Evolutionary conservation across 2,329 filamentous ascomycete species (phyloP).

Genomic region (Penicillium crustosum): DNA sequence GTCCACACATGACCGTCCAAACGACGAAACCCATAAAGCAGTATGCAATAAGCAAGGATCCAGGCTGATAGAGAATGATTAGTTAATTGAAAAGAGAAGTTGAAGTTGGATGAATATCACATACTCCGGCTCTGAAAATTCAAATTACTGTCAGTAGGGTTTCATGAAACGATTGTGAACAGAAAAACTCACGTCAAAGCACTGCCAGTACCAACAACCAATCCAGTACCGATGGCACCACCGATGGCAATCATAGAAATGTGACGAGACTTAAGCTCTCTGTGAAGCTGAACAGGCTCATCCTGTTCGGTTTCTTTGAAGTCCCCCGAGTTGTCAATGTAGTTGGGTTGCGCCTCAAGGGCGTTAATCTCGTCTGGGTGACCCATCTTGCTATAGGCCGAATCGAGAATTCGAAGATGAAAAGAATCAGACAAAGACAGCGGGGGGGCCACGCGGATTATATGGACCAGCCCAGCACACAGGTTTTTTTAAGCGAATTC

Average conservation of each 20-base stretch:
- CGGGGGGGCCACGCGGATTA: neutral
- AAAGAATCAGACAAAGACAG: neutral
- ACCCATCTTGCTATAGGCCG: constrained; percentile 8
- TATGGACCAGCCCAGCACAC: constrained; percentile 3
- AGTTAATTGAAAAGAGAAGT: neutral
- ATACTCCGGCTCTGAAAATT: constrained; percentile 2
- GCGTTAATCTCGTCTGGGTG: constrained; percentile 14
- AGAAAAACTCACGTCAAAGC: constrained; percentile 4
- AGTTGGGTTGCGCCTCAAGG: constrained; percentile 10
- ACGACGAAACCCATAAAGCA: constrained; percentile 35
- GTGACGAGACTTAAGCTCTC: constrained; percentile 14
- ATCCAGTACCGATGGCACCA: constrained; percentile 39
- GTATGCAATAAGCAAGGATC: constrained; percentile 39
- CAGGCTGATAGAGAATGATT: constrained; percentile 30
- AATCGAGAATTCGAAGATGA: neutral
- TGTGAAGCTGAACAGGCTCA: constrained; percentile 7
- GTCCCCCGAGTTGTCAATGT: constrained; percentile 1
- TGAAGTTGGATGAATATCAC: neutral
- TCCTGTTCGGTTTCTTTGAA: constrained; percentile 4
- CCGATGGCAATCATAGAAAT: constrained; percentile 38
- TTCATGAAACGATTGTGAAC: no score
- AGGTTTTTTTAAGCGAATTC: constrained; percentile 10
- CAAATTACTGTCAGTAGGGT: neutral
- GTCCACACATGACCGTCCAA: constrained; percentile 27
- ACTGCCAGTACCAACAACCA: constrained; percentile 39